phyloP scores from a whole-genome alignment of 139 green algal genomes.

The Chlorella ohadii region DNA sequence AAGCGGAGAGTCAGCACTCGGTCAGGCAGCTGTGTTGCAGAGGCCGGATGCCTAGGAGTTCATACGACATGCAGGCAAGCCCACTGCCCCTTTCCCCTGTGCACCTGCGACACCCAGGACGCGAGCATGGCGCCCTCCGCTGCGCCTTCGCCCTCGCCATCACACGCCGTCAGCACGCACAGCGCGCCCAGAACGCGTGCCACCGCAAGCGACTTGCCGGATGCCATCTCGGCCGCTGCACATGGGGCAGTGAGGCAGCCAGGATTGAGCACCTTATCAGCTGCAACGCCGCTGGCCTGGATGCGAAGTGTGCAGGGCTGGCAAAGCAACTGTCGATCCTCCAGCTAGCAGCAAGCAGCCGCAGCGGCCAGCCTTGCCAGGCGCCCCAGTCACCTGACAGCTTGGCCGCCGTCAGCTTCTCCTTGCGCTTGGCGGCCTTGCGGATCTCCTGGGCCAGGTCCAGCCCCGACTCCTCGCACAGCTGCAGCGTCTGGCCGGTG shows the following conservation, averaged over 20 bases:
- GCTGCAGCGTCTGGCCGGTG: conserved; percentile 74
- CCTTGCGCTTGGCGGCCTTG: conserved; percentile 52
- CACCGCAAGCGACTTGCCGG: conserved; percentile 75
- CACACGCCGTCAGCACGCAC: conserved; percentile 84
- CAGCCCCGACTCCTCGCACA: conserved; percentile 90
- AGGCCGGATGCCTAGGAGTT: too few species aligned
- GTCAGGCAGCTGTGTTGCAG: too few species aligned
- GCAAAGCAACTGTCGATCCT: too few species aligned
- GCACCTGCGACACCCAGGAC: conserved; percentile 89
- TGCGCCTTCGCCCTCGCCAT: conserved; percentile 80
- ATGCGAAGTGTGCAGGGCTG: too few species aligned
- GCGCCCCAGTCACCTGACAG: conserved; percentile 20
- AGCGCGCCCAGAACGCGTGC: conserved; percentile 92
- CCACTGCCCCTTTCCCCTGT: too few species aligned
- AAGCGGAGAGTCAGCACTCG: neutral
- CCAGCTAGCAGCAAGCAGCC: too few species aligned
- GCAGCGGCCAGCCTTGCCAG: too few species aligned
- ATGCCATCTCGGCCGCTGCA: conserved; percentile 47
- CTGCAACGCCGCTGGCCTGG: too few species aligned
- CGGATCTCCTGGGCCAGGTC: conserved; percentile 87
- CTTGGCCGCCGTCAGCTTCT: conserved; percentile 33
- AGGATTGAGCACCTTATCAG: too few species aligned
- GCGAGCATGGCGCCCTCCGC: conserved; percentile 90
- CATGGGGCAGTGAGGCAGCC: neutral
- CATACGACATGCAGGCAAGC: too few species aligned